Evolutionary conservation across 2,329 filamentous ascomycete genomes (phyloP), one percentile per base, ranked within the genome.

Genomic region (Colletotrichum brevisporum): DNA sequence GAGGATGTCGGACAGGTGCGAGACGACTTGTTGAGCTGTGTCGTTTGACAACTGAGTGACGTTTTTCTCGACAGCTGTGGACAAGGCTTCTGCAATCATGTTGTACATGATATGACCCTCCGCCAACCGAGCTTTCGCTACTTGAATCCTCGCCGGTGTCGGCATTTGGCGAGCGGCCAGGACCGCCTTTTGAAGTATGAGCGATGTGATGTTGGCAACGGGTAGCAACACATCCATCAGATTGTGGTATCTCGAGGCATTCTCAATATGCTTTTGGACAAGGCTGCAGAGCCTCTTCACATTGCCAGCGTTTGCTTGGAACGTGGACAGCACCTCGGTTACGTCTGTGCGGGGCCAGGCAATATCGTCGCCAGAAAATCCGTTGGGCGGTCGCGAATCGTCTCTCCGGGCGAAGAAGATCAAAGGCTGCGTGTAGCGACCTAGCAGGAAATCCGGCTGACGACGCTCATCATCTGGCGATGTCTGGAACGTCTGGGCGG

Each of bases 11-110:
- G 82, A 78, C 26, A 89, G 78, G 15, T 79, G 78, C 2, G 73
- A 72, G 18, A 89, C 77, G 13, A 83, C 75, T 16, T 62, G 67
- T 15, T 76, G 73, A 1, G 84, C 81, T 31, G 80, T 81, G 2
- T 89, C 86, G 15, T 78, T 77, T 15, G 79, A 80, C 18, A 91
- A 78, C 56, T 82, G 81, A 10, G 86, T 89, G 50, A 87, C 82
- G 63, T 85, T 84, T 72, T 88, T 90, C 21, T 89, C 87, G 51
- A 90, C 83, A 63, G 86, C 81, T 4, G 73, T 72, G 4, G 80
- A 79, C 16, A 90, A 73, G 5, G 81, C 81, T 6, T 73, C 73
- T 1, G 85, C 83, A 45, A 84, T 79, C 12, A 78, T 71, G 18
- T 76, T 75, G 73, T 85, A 89, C 31, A 85, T 79, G 2, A 77